Evolutionary conservation across 306 rosid species (phyloP), one percentile per base, ranked within the genome.

Genomic region (Fragaria vesca): DNA sequence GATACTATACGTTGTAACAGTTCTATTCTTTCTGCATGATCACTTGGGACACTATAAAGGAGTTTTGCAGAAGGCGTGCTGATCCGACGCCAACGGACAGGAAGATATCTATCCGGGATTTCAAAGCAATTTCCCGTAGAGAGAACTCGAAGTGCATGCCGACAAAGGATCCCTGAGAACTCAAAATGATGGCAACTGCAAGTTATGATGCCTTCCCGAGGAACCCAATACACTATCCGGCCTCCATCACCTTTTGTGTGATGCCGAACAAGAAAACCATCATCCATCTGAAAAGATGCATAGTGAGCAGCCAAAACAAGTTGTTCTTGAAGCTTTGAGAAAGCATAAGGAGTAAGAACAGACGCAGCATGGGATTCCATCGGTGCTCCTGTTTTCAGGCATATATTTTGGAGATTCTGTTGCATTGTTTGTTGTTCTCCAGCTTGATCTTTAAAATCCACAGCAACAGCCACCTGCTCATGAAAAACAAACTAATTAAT

Each of bases 371-470:
- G 97, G 7, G 98, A 94, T 80, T 94, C 98, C 98, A 94, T 94
- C 10, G 98, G 98, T 24, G 98, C 98, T 77, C 98, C 98, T 62
- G 98, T 94, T 89, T 94, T 94, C 77, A 92, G 90, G 86, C 92
- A 87, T 70, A 94, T 92, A 82, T 94, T 94, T 82, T 94, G 98
- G 74, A 94, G 96, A 90, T 90, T 94, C 85, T 94, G 98, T 85
- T 94, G 98, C 98, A 94, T 94, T 79, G 94, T 92, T 88, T 94
- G 96, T 76, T 94, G 96, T 80, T 94, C 98, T 77, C 97, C 98
- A 54, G 97, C 90, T 85, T 94, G 98, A 85, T 94, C 98, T 88
- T 87, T 94, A 71, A 92, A 94, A 90, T 94, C 98, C 68, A 94
- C 92, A 69, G 94, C 96, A 83, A 89, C 96, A 66, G 96, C 98